Conservation (phyloP, 139 green algal species). For the Asterochloris erici region DNA sequence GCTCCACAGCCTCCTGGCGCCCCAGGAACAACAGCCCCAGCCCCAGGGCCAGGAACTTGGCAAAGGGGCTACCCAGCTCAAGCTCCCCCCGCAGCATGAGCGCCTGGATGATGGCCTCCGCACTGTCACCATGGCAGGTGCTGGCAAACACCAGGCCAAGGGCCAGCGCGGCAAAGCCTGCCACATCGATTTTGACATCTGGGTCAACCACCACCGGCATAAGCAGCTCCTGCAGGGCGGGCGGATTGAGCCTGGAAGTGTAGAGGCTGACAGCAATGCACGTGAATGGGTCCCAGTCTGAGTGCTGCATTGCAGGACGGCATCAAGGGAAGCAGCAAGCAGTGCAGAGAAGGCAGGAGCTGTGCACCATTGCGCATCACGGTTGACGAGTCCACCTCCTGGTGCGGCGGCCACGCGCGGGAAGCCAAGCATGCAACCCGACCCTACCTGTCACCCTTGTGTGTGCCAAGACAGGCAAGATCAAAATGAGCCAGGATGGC, state of each 20-base stretch:
- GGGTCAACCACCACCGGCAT: slow-evolving; percentile 68
- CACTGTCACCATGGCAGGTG: slow-evolving; percentile 66
- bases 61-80: slow-evolving; percentile 75
- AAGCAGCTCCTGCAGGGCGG: slow-evolving; percentile 50
- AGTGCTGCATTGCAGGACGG: background rate
- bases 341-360: too few relatives aligned
- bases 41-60: slow-evolving; percentile 77
- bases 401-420: too few relatives aligned
- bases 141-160: slow-evolving; percentile 89
- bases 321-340: too few relatives aligned
- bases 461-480: too few relatives aligned
- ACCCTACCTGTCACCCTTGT: too few relatives aligned
- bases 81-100: slow-evolving; percentile 82
- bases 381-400: too few relatives aligned
- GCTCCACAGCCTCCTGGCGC: slow-evolving; percentile 83
- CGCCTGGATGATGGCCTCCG: slow-evolving; percentile 82
- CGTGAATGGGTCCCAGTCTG: background rate
- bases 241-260: background rate
- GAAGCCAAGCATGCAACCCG: too few relatives aligned
- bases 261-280: too few relatives aligned
- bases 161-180: slow-evolving; percentile 78
- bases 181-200: slow-evolving; percentile 77
- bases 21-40: slow-evolving; percentile 96
- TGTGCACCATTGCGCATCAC: too few relatives aligned
- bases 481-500: too few relatives aligned